Base-by-base conservation (phyloP, 2,329 filamentous ascomycete species). In the Xylaria sp. region DNA sequence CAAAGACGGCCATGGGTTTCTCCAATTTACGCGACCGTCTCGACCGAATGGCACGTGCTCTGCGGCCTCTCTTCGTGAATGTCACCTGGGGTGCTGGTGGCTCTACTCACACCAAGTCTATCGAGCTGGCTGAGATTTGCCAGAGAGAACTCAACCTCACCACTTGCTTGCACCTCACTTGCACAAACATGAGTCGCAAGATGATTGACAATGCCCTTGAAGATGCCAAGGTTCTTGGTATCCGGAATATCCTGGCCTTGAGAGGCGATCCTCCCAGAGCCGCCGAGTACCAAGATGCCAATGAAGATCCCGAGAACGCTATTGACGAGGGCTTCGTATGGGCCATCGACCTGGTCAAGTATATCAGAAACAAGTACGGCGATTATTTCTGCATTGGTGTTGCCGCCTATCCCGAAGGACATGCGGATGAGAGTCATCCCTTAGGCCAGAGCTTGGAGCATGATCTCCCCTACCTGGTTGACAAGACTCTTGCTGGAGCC, bases 81-180 rank as follows among this genome's bases (percentile, higher is more conserved):
- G 92, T 99, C 55, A 99, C 94, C 55, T 99, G 94, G 94, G 94
- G 94, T 55, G 94, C 94, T 30, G 94, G 94, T 62, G 94, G 94
- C 55, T 95, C 90, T 65, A 99, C 94, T 0, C 88, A 92, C 3
- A 83, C 84, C 59, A 96, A 96, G 77, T 96, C 91, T 37, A 85
- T 99, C 61, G 92, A 97, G 75, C 83, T 99, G 64, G 94, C 94
- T 51, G 93, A 97, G 77, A 85, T 97, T 69, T 97, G 92, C 75
- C 94, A 97, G 78, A 83, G 92, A 63, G 91, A 96, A 76, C 78
- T 97, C 58, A 90, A 90, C 60, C 81, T 99, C 60, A 97, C 94
- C 48, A 99, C 94, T 62, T 97, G 94, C 74, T 80, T 99, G 66
- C 94, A 99, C 74, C 79, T 99, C 66, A 99, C 94, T 2, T 99